Evolutionary conservation across 2,329 filamentous ascomycete genomes (phyloP).

Genomic region (Venturia carpophila): DNA sequence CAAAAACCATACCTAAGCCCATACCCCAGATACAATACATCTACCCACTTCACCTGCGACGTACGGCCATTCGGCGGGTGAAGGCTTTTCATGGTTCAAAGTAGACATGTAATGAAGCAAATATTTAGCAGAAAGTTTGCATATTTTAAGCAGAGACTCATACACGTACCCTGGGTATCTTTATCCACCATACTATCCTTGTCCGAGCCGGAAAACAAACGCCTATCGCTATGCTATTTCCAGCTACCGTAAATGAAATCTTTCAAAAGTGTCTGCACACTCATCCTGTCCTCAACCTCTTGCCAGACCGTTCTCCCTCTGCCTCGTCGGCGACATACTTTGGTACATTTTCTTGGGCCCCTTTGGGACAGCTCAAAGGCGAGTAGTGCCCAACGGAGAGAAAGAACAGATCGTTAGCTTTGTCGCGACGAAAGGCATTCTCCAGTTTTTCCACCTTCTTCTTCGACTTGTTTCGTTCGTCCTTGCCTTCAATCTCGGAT

Average conservation of each 20-base stretch:
- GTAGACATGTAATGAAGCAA: too few relatives aligned
- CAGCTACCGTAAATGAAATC: not conserved
- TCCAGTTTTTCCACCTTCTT: slow-evolving; percentile 15
- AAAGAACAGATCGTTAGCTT: slow-evolving; percentile 14
- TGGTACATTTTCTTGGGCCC: not conserved
- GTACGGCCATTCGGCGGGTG: too few relatives aligned
- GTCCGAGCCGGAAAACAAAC: not conserved
- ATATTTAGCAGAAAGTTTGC: not conserved
- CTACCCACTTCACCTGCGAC: too few relatives aligned
- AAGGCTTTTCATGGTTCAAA: too few relatives aligned
- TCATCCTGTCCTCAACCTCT: slow-evolving; percentile 18
- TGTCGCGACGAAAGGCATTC: slow-evolving; percentile 10
- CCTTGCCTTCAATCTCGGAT: slow-evolving; percentile 15
- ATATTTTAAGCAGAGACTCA: not conserved
- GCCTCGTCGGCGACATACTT: not conserved
- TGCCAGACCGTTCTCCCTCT: slow-evolving; percentile 13
- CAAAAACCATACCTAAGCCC: too few relatives aligned
- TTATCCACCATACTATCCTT: not conserved
- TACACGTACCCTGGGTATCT: not conserved
- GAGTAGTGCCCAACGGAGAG: slow-evolving; percentile 12
- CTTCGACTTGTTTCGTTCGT: slow-evolving; percentile 12
- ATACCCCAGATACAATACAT: too few relatives aligned
- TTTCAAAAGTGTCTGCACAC: not conserved
- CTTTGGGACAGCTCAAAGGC: not conserved
- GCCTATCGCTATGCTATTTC: slow-evolving; percentile 1